phyloP scores from a whole-genome alignment of 352 stramenopile genomes.

The Thalassiosira allenii region DNA sequence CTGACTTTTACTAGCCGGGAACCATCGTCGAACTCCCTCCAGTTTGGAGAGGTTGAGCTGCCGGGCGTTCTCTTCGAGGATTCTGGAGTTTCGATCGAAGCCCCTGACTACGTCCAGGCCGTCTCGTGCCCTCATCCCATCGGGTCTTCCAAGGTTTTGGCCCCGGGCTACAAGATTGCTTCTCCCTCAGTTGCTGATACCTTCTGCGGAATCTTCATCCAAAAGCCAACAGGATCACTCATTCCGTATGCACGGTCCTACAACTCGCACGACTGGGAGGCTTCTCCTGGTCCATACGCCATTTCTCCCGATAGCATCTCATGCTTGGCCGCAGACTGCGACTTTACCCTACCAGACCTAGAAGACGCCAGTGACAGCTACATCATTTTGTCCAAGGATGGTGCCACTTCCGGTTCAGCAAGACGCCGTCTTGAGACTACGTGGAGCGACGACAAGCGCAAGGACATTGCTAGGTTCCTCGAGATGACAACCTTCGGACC shows the following conservation, averaged over 20 bases:
- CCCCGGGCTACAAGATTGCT: too few relatives aligned
- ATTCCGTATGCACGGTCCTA: slow-evolving; percentile 77
- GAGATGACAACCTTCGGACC: slow-evolving; percentile 74
- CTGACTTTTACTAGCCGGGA: too few relatives aligned
- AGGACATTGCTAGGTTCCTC: slow-evolving; percentile 66
- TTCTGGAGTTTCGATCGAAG: too few relatives aligned
- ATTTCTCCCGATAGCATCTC: slow-evolving; percentile 22
- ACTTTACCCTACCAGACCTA: slow-evolving; percentile 35
- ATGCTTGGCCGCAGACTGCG: slow-evolving; percentile 13
- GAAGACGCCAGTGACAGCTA: slow-evolving; percentile 46
- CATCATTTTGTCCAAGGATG: slow-evolving; percentile 57
- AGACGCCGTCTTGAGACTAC: not conserved
- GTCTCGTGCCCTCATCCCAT: too few relatives aligned
- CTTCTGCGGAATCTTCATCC: slow-evolving; percentile 59
- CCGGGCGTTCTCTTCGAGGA: too few relatives aligned
- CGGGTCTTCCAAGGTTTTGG: too few relatives aligned
- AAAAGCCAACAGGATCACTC: slow-evolving; percentile 31
- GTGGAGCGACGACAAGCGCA: not conserved
- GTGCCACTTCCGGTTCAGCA: not conserved
- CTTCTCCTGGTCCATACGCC: slow-evolving; percentile 48
- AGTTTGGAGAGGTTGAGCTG: too few relatives aligned
- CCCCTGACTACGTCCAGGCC: too few relatives aligned
- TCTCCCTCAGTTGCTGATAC: slow-evolving; percentile 14
- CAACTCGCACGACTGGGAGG: slow-evolving; percentile 68
- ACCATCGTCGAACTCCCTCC: too few relatives aligned